Evolutionary conservation across 768 basidiomycete species (phyloP), one percentile per base, ranked within the genome.

Genomic region (Cubamyces sp.): DNA sequence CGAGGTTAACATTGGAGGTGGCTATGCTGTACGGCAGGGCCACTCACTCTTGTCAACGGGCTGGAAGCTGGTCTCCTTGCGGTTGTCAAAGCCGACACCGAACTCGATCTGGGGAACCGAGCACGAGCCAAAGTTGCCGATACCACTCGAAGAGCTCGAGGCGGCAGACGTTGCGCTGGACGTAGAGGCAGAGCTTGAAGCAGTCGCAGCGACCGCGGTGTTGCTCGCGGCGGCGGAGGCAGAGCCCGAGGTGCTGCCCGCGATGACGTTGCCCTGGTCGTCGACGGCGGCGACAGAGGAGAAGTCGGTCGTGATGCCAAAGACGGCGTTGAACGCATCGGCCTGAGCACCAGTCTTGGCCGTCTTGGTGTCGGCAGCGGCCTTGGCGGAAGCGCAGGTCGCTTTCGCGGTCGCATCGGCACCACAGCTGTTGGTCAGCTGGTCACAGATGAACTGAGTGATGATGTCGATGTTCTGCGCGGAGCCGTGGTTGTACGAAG

Each of bases 401-500:
- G 70, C 74, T 69, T 82, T 78, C 3, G 84, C 84, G 15, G 80
- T 80, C 52, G 76, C 74, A 67, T 87, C 81, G 9, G 85, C 84
- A 18, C 75, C 76, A 69, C 86, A 88, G 5, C 72, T 69, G 77
- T 84, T 85, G 34, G 73, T 75, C 60, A 88, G 74, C 7, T 74
- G 75, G 71, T 85, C 82, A 65, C 86, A 87, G 42, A 87, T 83
- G 71, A 81, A 70, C 75, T 81, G 78, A 16, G 84, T 79, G 74
- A 87, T 86, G 69, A 86, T 84, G 65, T 74, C 77, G 66, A 85
- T 82, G 69, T 80, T 80, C 66, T 85, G 79, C 18, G 85, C 85
- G 18, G 85, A 86, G 42, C 83, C 83, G 66, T 86, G 84, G 73
- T 76, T 78, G 76, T 74, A 85, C 0, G 81, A 81, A 9, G 70